Evolutionary conservation across 371 early-diverging fungal species (phyloP), one percentile per base, ranked within the genome.

Genomic region (Dinochytrium kinnereticum): DNA sequence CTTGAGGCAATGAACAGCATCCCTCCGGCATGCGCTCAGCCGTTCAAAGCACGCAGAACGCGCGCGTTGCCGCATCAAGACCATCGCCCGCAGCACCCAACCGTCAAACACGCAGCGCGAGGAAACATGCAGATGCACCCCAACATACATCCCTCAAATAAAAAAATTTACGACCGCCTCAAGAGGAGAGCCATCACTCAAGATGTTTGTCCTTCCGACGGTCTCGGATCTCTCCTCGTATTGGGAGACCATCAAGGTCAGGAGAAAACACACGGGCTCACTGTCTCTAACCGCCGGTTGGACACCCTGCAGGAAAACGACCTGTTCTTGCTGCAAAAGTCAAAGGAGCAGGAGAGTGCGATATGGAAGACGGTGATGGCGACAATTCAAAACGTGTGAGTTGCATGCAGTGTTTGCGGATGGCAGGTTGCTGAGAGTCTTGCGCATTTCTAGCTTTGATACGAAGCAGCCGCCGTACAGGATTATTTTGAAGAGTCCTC

Each of bases 391-490:
- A 85, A 87, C 68, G 87, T 87, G 84, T 85, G 74, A 36, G 80
- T 53, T 19, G 21, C 38, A 26, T n/a, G 26, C 50, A 5, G 31
- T 34, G 17, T 44, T 21, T 17, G 3, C 17, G 21, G 50, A 30
- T 44, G 37, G 31, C 55, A 24, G 5, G 26, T 13, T 44, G 44
- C 19, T n/a, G n/a, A 44, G 21, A 44, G 2, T n/a, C 51, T 49
- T 38, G 51, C 26, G 17, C 64, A 7, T 19, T 28, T 50, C 19
- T 61, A 84, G 85, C 0, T 88, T 98, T 53, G 97, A 96, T 80
- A 95, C 95, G 28, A 95, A 94, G 83, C 97, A 96, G 80, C 90
- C 95, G 15, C 92, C 96, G 26, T 98, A 91, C 81, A 91, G 98
- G 65, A 91, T 98, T 34, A 78, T 96, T 1, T 91, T 93, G 79